These are phyloP conservation scores for Forsythia suspensa DNA, from an alignment of 257 asterid species.

Conservation along the genomic window DNA sequence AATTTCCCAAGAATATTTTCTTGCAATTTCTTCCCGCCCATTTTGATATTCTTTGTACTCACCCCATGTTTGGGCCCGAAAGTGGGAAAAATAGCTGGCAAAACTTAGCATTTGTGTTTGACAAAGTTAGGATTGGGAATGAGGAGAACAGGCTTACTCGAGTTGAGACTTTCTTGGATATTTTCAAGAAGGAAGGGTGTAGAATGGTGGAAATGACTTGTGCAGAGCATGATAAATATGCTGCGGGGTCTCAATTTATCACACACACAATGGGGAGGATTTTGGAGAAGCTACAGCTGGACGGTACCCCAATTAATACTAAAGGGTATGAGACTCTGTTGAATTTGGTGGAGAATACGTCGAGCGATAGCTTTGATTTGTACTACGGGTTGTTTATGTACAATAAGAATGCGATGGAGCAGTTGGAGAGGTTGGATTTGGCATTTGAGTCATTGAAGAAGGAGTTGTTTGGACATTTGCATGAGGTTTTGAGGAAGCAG, in stretches of 20 bases:
- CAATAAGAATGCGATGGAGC: slow-evolving; percentile 75
- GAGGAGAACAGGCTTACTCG: slow-evolving; percentile 48
- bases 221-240: slow-evolving; percentile 70
- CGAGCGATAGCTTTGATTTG: slow-evolving; percentile 82
- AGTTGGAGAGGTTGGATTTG: slow-evolving; percentile 68
- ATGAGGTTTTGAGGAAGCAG: slow-evolving; percentile 69
- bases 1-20: slow-evolving; percentile 65
- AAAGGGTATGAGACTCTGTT: slow-evolving; percentile 79
- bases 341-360: slow-evolving; percentile 72
- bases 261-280: slow-evolving; percentile 85
- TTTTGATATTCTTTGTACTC: slow-evolving; percentile 79
- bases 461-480: slow-evolving; percentile 77
- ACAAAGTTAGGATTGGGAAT: slow-evolving; percentile 67
- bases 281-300: slow-evolving; percentile 64
- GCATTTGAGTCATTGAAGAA: slow-evolving; percentile 81
- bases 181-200: slow-evolving; percentile 79
- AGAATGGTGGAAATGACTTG: slow-evolving; percentile 82
- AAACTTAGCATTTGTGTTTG: slow-evolving; percentile 60
- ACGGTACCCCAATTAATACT: slow-evolving; percentile 65
- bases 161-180: slow-evolving; percentile 53
- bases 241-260: slow-evolving; percentile 81
- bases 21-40: slow-evolving; percentile 56
- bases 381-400: slow-evolving; percentile 81
- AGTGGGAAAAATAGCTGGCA: slow-evolving; percentile 78
- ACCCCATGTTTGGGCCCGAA: slow-evolving; percentile 93